These are phyloP conservation scores for Cicer pinnatifidum DNA, from an alignment of 306 rosid species.

Conservation along the genomic window DNA sequence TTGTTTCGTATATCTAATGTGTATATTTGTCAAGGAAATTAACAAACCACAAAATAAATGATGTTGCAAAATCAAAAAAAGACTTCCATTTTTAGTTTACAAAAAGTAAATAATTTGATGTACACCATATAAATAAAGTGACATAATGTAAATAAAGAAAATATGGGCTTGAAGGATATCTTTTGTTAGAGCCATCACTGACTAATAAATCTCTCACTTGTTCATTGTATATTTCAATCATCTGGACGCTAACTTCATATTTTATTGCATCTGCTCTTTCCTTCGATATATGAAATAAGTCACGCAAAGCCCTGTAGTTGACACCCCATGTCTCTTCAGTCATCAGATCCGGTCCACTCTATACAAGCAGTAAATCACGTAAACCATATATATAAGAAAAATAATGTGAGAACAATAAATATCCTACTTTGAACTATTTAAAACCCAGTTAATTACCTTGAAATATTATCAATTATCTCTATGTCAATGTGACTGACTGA, in stretches of 20 bases:
- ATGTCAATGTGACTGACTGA: background rate
- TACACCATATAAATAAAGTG: background rate
- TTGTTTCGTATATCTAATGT: conserved; percentile 95
- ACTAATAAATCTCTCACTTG: conserved; percentile 96
- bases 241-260: conserved; percentile 93
- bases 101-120: conserved; percentile 9
- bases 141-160: conserved; percentile 16
- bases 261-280: conserved; percentile 67
- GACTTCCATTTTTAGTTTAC: background rate
- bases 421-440: background rate
- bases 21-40: conserved; percentile 60
- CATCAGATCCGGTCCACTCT: conserved; percentile 96
- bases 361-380: conserved; percentile 37
- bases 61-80: conserved; percentile 12
- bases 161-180: conserved; percentile 72
- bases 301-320: conserved; percentile 87
- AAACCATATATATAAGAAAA: conserved; percentile 16
- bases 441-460: background rate
- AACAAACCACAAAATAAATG: conserved; percentile 18
- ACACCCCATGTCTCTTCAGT: conserved; percentile 94
- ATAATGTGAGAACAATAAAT: conserved; percentile 20
- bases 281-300: conserved; percentile 86
- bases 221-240: conserved; percentile 97
- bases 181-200: conserved; percentile 87
- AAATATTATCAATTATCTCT: background rate